phyloP scores from a whole-genome alignment of 1,284 basidiomycete genomes.

The Ceratobasidium sp. region DNA sequence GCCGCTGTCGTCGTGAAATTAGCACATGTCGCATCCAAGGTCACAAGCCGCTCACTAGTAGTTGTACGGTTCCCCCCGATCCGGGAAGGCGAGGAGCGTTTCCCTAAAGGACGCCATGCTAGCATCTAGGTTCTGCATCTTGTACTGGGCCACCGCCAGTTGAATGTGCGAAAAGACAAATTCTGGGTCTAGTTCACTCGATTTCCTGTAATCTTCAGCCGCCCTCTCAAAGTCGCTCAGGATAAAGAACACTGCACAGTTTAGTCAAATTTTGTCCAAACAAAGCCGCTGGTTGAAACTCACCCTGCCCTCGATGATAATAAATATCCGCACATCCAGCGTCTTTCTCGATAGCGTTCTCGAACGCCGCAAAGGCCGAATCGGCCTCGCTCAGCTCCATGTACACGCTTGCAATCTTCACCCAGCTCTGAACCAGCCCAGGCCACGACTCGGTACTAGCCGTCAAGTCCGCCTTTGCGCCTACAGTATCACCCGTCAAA shows the following conservation, averaged over 20 bases:
- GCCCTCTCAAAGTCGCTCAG: slow-evolving; percentile 90
- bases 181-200: slow-evolving; percentile 80
- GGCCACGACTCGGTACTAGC: slow-evolving; percentile 80
- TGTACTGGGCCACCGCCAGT: slow-evolving; percentile 97
- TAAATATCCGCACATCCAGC: slow-evolving; percentile 94
- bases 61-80: slow-evolving; percentile 86
- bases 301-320: slow-evolving; percentile 98
- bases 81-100: slow-evolving; percentile 83
- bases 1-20: slow-evolving; percentile 67
- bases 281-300: slow-evolving; percentile 48
- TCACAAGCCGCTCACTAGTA: slow-evolving; percentile 72
- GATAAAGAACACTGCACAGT: slow-evolving; percentile 87
- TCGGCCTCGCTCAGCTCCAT: slow-evolving; percentile 92
- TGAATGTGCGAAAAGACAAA: slow-evolving; percentile 98
- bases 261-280: neutral
- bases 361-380: slow-evolving; percentile 91
- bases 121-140: slow-evolving; percentile 78
- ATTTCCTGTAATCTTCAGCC: slow-evolving; percentile 90
- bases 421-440: slow-evolving; percentile 87
- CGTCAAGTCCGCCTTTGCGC: slow-evolving; percentile 88
- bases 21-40: slow-evolving; percentile 14
- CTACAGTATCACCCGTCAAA: slow-evolving; percentile 84
- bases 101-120: slow-evolving; percentile 91
- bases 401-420: slow-evolving; percentile 97
- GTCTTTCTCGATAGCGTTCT: slow-evolving; percentile 87